Conservation (phyloP, 202 grass and related monocot genomes). For the Carex sylvatica region DNA sequence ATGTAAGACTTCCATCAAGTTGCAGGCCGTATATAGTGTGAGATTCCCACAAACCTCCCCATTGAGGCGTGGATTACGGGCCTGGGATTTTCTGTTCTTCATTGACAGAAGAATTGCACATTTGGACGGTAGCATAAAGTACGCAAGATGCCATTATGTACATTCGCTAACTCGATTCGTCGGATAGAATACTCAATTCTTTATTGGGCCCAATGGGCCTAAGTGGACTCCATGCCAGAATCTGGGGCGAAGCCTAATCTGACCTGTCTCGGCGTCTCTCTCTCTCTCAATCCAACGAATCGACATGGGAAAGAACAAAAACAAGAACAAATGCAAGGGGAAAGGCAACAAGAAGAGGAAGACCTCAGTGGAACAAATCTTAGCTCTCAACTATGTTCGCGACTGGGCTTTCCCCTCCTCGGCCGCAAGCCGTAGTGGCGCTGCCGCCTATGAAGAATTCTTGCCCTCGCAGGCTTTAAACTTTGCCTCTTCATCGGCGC, state of each 20-base stretch:
- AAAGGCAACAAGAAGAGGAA: constrained; percentile 51
- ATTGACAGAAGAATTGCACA: neutral
- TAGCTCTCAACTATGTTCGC: constrained; percentile 60
- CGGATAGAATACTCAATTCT: neutral
- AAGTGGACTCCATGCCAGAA: neutral
- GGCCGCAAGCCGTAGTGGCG: neutral
- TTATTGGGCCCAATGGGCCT: neutral
- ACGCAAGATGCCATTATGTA: neutral
- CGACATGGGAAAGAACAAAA: constrained; percentile 41
- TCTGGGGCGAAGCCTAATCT: neutral
- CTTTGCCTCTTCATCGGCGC: constrained; percentile 21
- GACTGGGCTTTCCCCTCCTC: constrained; percentile 44
- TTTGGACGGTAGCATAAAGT: no score
- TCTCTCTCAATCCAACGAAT: neutral
- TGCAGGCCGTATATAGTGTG: no score
- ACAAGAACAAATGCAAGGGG: constrained; percentile 39
- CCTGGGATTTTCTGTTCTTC: neutral
- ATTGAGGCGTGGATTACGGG: neutral
- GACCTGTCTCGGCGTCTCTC: neutral
- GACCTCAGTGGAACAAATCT: constrained; percentile 40
- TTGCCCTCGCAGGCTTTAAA: constrained; percentile 33
- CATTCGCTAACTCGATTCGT: neutral
- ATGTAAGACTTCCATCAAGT: no score
- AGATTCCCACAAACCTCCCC: no score
- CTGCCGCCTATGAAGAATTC: constrained; percentile 39